These are phyloP conservation scores for Sinapis alba DNA, from an alignment of 441 rosid species.

Conservation along the genomic window DNA sequence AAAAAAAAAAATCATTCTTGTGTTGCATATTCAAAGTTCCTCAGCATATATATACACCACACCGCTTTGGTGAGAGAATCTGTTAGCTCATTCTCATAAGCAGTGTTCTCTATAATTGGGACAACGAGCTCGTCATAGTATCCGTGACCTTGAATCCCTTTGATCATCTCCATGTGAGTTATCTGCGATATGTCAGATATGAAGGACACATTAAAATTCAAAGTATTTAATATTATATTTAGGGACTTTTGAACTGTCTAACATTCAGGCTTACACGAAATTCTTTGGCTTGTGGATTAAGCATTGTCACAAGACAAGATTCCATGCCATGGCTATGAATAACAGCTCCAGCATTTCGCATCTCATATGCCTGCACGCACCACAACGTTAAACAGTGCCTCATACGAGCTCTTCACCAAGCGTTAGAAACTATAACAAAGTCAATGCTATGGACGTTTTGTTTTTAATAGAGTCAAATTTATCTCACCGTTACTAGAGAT, in stretches of 20 bases:
- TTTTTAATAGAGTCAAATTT: neutral
- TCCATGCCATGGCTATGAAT: slow-evolving; percentile 98
- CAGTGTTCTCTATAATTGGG: slow-evolving; percentile 96
- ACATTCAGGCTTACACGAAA: slow-evolving; percentile 59
- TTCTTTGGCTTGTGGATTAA: slow-evolving; percentile 80
- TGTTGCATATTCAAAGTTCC: slow-evolving; percentile 12
- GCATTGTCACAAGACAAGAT: slow-evolving; percentile 93
- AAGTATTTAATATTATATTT: neutral
- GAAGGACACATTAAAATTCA: slow-evolving; percentile 23
- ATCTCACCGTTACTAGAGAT: neutral
- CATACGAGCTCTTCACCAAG: slow-evolving; percentile 18
- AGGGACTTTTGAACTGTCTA: slow-evolving; percentile 7
- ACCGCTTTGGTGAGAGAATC: slow-evolving; percentile 92
- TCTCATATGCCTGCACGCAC: slow-evolving; percentile 72
- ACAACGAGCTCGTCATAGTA: slow-evolving; percentile 93
- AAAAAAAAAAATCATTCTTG: neutral
- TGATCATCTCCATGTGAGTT: slow-evolving; percentile 99
- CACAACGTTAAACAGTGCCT: slow-evolving; percentile 22
- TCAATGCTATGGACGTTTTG: neutral
- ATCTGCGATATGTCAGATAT: slow-evolving; percentile 48
- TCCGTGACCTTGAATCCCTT: slow-evolving; percentile 98
- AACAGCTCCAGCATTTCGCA: slow-evolving; percentile 95
- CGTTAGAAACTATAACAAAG: slow-evolving; percentile 3
- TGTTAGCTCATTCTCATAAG: slow-evolving; percentile 88
- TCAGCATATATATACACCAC: slow-evolving; percentile 23